phyloP scores from a whole-genome alignment of 2,329 filamentous ascomycete species.

The Hortaea werneckii region DNA sequence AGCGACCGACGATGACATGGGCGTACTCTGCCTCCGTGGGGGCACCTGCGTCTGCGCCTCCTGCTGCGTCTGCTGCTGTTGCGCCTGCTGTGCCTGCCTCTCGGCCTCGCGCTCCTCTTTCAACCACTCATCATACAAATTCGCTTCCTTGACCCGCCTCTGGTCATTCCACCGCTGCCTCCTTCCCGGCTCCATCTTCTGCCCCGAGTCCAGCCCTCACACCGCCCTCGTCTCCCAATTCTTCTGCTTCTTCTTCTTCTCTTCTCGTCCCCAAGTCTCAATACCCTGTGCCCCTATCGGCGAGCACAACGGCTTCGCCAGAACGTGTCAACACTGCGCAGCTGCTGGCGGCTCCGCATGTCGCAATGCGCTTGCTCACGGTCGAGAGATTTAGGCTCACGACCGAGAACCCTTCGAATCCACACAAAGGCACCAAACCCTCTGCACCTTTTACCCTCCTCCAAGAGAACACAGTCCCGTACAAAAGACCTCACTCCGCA shows the following conservation, averaged over 20 bases:
- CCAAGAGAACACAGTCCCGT: too few species aligned
- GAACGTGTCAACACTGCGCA: not conserved
- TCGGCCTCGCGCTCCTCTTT: constrained; percentile 10
- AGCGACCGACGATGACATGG: not conserved
- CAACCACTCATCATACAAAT: constrained; percentile 16
- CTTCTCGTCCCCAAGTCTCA: not conserved
- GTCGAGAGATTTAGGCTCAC: too few species aligned
- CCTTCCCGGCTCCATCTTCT: constrained; percentile 1
- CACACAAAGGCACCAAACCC: too few species aligned
- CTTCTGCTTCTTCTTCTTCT: not conserved
- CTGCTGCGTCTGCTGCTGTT: constrained; percentile 3
- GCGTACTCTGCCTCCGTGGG: constrained; percentile 2
- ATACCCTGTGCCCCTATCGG: not conserved
- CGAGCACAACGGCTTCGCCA: not conserved
- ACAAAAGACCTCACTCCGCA: too few species aligned
- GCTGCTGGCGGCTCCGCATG: too few species aligned
- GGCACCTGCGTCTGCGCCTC: constrained; percentile 1
- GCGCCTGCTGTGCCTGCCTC: not conserved
- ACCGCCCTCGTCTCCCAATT: not conserved
- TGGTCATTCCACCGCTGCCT: constrained; percentile 13
- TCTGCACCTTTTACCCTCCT: too few species aligned
- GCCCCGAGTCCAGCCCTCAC: not conserved
- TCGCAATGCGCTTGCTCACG: too few species aligned
- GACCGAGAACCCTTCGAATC: too few species aligned
- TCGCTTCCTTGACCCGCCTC: constrained; percentile 11